Base-by-base conservation (phyloP, 805 yeast species). In the Candida ulmi region DNA sequence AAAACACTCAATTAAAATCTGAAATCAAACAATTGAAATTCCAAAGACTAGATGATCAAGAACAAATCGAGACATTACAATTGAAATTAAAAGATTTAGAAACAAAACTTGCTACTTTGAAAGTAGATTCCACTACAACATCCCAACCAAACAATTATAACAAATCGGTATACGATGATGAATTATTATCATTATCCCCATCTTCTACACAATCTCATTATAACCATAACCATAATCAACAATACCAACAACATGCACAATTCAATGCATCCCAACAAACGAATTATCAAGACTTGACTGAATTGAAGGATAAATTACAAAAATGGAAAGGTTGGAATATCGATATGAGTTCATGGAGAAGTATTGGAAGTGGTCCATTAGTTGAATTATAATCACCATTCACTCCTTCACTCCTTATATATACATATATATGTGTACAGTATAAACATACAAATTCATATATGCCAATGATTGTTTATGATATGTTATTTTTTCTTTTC, bases 291-390 rank as follows among this genome's bases (percentile, higher is more conserved):
- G 24, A 21, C 9, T 7, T 72, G 24, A 76, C 74, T 44, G 73
- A 77, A 7, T 71, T 72, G 11, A 79, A 77, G 50, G 69, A 78
- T 39, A 68, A 73, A 33, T 61, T 90, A 47, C 67, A 71, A 55
- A 78, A 76, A 47, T 90, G 95, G 95, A 80, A 78, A 47, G 79
- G 76, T 36, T 90, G 90, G 88, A 87, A 83, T 54, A 73, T 88
- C 3, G 96, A 90, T 54, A 85, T 90, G 95, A 72, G 86, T 19
- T 51, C 58, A 12, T 90, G 97, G 97, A 72, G 83, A 54, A 74
- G 80, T 37, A 67, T 76, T 15, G 88, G 87, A 1, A 64, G 72
- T 37, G 88, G 88, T 2, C 80, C 85, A 3, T 55, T 72, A 5
- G 65, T 81, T 12, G 78, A 76, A 34, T 53, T 70, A 31, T 74